phyloP scores from a whole-genome alignment of 345 rosid genomes.

The Dipteronia dyeriana region DNA sequence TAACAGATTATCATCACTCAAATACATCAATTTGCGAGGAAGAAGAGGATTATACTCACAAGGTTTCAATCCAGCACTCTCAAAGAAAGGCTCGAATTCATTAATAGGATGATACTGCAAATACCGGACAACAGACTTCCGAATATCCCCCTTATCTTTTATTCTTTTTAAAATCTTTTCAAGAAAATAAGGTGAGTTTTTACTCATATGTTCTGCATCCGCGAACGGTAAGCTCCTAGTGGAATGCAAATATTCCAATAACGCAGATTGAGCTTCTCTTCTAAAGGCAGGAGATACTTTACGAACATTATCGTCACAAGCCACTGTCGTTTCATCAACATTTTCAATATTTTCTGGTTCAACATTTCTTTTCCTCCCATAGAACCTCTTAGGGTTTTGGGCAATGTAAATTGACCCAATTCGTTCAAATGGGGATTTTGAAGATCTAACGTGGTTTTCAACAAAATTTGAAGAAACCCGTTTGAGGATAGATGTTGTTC shows the following conservation, averaged over 20 bases:
- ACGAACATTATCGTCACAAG: constrained; percentile 16
- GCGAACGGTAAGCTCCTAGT: constrained; percentile 60
- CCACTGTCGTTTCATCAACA: constrained; percentile 4
- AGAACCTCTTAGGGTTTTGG: constrained; percentile 46
- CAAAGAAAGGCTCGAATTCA: constrained; percentile 87
- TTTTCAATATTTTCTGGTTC: constrained; percentile 7
- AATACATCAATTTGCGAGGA: constrained; percentile 46
- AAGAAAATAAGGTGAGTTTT: constrained; percentile 59
- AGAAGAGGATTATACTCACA: constrained; percentile 47
- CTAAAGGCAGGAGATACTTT: constrained; percentile 33
- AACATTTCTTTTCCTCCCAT: constrained; percentile 31
- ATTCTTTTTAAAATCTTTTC: constrained; percentile 42
- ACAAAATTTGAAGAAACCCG: constrained; percentile 44
- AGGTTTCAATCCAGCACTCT: constrained; percentile 71
- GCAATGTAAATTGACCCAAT: constrained; percentile 24
- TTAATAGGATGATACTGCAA: constrained; percentile 77
- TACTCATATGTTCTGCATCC: constrained; percentile 73
- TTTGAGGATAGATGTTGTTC: constrained; percentile 38
- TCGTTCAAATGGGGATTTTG: constrained; percentile 28
- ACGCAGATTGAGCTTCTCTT: constrained; percentile 62
- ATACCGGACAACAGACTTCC: constrained; percentile 44
- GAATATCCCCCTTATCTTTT: constrained; percentile 36
- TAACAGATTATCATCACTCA: constrained; percentile 63
- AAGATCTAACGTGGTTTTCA: constrained; percentile 25
- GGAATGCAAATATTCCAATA: constrained; percentile 64